Conservation (phyloP, 2,329 filamentous ascomycete species). For the Aspergillus felis region DNA sequence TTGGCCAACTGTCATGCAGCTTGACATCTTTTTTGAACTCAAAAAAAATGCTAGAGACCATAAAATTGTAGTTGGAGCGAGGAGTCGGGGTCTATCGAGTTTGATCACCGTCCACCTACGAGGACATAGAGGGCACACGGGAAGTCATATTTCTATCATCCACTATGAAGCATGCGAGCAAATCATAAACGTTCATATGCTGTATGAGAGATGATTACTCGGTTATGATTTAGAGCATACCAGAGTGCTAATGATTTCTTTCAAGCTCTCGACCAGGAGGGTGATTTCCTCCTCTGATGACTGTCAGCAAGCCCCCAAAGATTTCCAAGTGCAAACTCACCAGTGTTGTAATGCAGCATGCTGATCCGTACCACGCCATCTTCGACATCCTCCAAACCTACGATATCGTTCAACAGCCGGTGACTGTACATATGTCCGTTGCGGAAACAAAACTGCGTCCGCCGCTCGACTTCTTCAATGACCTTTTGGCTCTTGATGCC, state of each 20-base stretch:
- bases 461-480: constrained; percentile 59
- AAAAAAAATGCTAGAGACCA: neutral
- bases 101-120: neutral
- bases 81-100: neutral
- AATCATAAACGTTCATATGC: neutral
- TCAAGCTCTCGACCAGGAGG: constrained; percentile 13
- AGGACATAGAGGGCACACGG: neutral
- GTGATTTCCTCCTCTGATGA: constrained; percentile 14
- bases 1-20: neutral
- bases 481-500: constrained; percentile 55
- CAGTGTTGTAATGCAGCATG: constrained; percentile 69
- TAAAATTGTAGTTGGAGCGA: neutral
- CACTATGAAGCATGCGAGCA: neutral
- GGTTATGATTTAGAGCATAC: neutral
- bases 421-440: constrained; percentile 69
- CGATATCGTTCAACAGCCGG: constrained; percentile 56
- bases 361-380: constrained; percentile 68
- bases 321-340: constrained; percentile 39
- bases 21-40: neutral
- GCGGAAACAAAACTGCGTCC: constrained; percentile 58
- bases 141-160: neutral
- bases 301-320: neutral
- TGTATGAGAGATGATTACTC: neutral
- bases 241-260: constrained; percentile 4
- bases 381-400: constrained; percentile 54